phyloP scores from a whole-genome alignment of 306 rosid genomes.

The Quillaja saponaria region DNA sequence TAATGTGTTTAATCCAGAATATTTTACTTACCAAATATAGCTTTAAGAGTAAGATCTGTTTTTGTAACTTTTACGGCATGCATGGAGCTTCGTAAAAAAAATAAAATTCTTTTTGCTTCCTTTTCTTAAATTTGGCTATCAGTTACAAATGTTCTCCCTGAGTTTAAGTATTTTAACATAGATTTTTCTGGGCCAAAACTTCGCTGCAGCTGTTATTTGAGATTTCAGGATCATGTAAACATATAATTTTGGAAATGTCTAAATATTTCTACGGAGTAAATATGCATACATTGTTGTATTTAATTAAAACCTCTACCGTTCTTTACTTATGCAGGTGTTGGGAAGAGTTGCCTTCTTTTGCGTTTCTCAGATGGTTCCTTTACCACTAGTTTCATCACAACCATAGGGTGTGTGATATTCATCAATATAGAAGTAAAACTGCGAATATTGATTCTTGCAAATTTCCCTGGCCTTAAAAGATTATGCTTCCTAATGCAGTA shows the following conservation, averaged over 20 bases:
- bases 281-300: background rate
- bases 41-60: background rate
- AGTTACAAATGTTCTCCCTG: too few species aligned
- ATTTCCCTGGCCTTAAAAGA: constrained; percentile 28
- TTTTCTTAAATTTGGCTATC: too few species aligned
- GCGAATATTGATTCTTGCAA: constrained; percentile 4
- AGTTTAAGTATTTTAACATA: too few species aligned
- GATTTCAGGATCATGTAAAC: background rate
- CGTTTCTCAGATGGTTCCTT: constrained; percentile 97
- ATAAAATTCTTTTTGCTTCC: too few species aligned
- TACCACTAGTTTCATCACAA: constrained; percentile 91
- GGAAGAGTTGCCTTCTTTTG: constrained; percentile 97
- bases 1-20: constrained; percentile 1
- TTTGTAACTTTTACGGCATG: constrained; percentile 8
- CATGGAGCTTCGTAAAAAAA: background rate
- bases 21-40: constrained; percentile 17
- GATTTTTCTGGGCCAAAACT: too few species aligned
- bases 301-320: constrained; percentile 7
- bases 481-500: constrained; percentile 54
- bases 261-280: background rate
- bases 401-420: constrained; percentile 71
- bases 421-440: constrained; percentile 19
- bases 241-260: background rate
- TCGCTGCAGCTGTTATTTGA: too few species aligned
- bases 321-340: constrained; percentile 71